These are phyloP conservation scores for Smallanthus sonchifolius DNA, from an alignment of 129 eudicot species.

Conservation along the genomic window DNA sequence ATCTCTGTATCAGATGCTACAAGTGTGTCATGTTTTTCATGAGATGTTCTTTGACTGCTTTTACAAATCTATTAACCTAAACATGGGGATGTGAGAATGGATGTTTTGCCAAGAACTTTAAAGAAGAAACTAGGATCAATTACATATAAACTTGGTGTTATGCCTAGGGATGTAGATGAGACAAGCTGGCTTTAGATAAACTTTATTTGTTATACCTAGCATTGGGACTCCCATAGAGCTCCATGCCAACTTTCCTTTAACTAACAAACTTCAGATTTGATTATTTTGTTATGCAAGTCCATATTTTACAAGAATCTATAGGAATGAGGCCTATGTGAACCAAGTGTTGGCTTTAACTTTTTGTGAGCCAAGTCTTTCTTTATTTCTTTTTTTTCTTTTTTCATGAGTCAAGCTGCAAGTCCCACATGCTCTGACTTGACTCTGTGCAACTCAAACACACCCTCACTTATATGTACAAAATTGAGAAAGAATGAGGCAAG, in stretches of 20 bases:
- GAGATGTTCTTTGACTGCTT: not conserved
- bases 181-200: not conserved
- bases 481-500: conserved; percentile 1
- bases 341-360: conserved; percentile 7
- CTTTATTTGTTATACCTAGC: not conserved
- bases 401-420: not conserved
- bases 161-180: not conserved
- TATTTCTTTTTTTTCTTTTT: not conserved
- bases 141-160: not conserved
- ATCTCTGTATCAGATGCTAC: not conserved
- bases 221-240: not conserved
- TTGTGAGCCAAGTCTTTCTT: not conserved
- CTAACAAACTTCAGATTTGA: not conserved
- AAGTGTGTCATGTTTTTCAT: not conserved
- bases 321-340: not conserved
- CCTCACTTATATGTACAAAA: not conserved
- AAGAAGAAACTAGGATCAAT: not conserved
- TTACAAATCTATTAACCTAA: not conserved
- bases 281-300: not conserved
- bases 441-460: not conserved
- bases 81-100: not conserved
- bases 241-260: not conserved
- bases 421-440: not conserved
- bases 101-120: not conserved
- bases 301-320: not conserved